phyloP scores from a whole-genome alignment of 1,139 yeast species.

The Zygosaccharomyces sapae region DNA sequence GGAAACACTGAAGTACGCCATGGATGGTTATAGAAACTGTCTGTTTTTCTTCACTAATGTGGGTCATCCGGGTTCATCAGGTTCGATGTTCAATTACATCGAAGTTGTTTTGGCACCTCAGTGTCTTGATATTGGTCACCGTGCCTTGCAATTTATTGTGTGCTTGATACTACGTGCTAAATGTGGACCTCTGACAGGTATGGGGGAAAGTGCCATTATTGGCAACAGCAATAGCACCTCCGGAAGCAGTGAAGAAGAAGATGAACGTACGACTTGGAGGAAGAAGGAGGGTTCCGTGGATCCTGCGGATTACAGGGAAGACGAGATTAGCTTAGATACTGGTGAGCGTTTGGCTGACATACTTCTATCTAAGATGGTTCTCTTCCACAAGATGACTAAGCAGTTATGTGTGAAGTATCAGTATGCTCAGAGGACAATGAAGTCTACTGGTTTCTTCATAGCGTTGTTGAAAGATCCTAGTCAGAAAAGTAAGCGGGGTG shows the following conservation, averaged over 20 bases:
- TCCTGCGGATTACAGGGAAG: constrained; percentile 17
- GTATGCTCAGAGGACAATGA: constrained; percentile 53
- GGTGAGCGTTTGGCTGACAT: constrained; percentile 39
- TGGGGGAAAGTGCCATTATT: constrained; percentile 30
- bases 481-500: constrained; percentile 16
- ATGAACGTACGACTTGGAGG: constrained; percentile 12
- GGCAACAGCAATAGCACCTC: constrained; percentile 25
- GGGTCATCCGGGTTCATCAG: constrained; percentile 21
- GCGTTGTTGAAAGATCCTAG: constrained; percentile 40
- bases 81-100: constrained; percentile 40
- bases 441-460: constrained; percentile 45
- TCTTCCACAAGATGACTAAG: constrained; percentile 37
- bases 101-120: constrained; percentile 46
- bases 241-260: constrained; percentile 27
- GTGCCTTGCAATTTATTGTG: constrained; percentile 51
- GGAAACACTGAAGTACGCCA: constrained; percentile 39
- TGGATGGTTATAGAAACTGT: constrained; percentile 42
- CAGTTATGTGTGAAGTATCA: constrained; percentile 44
- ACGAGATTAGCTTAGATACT: constrained; percentile 30
- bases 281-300: constrained; percentile 18
- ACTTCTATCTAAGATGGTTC: constrained; percentile 38
- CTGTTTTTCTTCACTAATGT: constrained; percentile 37
- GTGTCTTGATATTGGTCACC: constrained; percentile 46
- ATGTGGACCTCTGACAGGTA: constrained; percentile 42
- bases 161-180: constrained; percentile 46